Evolutionary conservation across 2,329 filamentous ascomycete species (phyloP).

Genomic region (Dactylellina drechsleri): DNA sequence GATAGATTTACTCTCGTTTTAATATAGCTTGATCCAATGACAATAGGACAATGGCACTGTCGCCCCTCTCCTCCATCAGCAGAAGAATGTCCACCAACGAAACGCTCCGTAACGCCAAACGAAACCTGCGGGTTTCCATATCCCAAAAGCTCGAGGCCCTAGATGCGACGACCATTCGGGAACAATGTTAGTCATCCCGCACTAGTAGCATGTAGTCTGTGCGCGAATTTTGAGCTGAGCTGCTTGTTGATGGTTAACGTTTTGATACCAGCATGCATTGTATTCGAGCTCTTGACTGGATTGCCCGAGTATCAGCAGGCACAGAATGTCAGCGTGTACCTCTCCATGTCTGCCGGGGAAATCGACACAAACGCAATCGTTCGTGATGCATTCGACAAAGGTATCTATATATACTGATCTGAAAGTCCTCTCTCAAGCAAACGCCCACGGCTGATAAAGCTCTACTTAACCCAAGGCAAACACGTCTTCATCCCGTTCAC

Average conservation of each 20-base stretch:
- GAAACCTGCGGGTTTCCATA: constrained; percentile 26
- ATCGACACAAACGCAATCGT: constrained; percentile 86
- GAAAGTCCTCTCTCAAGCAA: neutral
- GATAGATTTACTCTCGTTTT: too few relatives aligned
- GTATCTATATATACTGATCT: constrained; percentile 16
- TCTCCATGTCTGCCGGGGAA: constrained; percentile 91
- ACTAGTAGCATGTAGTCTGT: neutral
- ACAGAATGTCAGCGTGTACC: constrained; percentile 80
- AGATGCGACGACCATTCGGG: constrained; percentile 21
- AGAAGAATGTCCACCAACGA: constrained; percentile 43
- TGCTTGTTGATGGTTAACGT: too few relatives aligned
- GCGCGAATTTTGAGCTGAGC: too few relatives aligned
- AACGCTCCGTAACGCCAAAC: constrained; percentile 39
- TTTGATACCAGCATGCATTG: constrained; percentile 14
- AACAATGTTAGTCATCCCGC: constrained; percentile 38
- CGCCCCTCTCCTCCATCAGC: constrained; percentile 19
- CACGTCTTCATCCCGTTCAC: constrained; percentile 92
- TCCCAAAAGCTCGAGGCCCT: constrained; percentile 21
- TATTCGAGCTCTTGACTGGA: constrained; percentile 32
- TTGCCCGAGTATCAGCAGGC: constrained; percentile 73
- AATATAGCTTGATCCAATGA: too few relatives aligned
- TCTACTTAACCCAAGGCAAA: constrained; percentile 70
- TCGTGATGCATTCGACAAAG: constrained; percentile 73
- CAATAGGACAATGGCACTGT: constrained; percentile 8
- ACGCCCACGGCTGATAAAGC: neutral